These are phyloP conservation scores for Waltiozyma sp. DNA, from an alignment of 1,139 yeast species.

Conservation along the genomic window DNA sequence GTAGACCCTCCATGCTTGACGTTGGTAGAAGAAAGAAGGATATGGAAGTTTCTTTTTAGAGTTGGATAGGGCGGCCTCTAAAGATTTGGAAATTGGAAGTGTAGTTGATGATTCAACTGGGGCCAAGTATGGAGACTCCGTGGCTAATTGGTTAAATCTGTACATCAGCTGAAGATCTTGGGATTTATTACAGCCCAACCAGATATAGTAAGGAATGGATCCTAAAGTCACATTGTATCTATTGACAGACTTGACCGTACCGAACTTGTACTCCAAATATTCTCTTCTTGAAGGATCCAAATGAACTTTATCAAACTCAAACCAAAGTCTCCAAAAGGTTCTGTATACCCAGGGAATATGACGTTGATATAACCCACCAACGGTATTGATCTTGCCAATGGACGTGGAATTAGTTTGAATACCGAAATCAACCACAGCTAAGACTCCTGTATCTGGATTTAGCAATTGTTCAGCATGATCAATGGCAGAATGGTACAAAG, in stretches of 20 bases:
- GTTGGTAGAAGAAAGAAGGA: conserved; percentile 71
- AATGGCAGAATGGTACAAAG: conserved; percentile 69
- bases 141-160: conserved; percentile 61
- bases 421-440: conserved; percentile 72
- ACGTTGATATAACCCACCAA: conserved; percentile 63
- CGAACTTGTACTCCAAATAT: conserved; percentile 70
- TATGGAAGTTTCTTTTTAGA: conserved; percentile 58
- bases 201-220: conserved; percentile 68
- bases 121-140: conserved; percentile 72
- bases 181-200: conserved; percentile 71
- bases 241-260: conserved; percentile 67
- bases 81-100: conserved; percentile 46
- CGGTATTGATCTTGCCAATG: conserved; percentile 60
- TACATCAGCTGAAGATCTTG: conserved; percentile 49
- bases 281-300: conserved; percentile 75
- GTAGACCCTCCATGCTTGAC: conserved; percentile 68
- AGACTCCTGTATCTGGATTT: conserved; percentile 42
- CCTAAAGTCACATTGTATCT: conserved; percentile 55
- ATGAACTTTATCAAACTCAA: conserved; percentile 73
- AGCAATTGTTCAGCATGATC: conserved; percentile 52
- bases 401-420: conserved; percentile 57
- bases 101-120: conserved; percentile 29
- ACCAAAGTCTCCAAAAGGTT: conserved; percentile 82
- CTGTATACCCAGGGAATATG: conserved; percentile 69
- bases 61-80: conserved; percentile 62